A percentile compares a stretch with the other conserved stretches of the same genome.
Conservation (phyloP, 1,284 basidiomycete genomes). For the Ustilago bromivora region DNA sequence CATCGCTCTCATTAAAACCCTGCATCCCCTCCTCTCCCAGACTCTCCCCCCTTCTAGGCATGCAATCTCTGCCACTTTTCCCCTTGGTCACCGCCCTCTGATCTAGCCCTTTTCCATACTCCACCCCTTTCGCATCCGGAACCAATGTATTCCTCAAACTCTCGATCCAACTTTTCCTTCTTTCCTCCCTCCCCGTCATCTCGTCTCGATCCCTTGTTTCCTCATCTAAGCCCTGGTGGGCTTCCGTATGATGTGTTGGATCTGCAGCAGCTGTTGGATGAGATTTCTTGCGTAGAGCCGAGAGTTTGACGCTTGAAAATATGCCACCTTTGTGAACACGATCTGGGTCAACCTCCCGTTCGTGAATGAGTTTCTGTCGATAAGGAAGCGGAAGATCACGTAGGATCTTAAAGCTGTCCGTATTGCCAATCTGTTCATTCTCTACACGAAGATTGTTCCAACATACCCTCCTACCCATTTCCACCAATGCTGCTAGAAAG, state of each 20-base stretch:
- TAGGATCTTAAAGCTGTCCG: conserved; percentile 62
- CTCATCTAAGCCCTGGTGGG: background rate
- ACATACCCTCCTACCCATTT: conserved; percentile 83
- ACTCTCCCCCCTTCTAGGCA: conserved; percentile 18
- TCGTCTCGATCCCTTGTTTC: background rate
- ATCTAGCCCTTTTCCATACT: conserved; percentile 27
- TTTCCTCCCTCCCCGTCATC: background rate
- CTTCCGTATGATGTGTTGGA: background rate
- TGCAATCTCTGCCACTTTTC: conserved; percentile 32
- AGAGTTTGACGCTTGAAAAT: conserved; percentile 30
- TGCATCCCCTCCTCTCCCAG: background rate
- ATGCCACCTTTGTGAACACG: conserved; percentile 22
- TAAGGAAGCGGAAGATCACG: conserved; percentile 61
- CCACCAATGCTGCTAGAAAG: conserved; percentile 80
- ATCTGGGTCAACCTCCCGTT: background rate
- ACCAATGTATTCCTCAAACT: conserved; percentile 35
- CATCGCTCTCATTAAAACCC: conserved; percentile 28
- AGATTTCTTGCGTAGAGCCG: conserved; percentile 22
- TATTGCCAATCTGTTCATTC: conserved; percentile 79
- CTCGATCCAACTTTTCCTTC: conserved; percentile 24
- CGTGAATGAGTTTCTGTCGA: conserved; percentile 27
- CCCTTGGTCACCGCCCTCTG: conserved; percentile 43
- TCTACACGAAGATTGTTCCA: conserved; percentile 91
- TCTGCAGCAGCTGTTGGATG: conserved; percentile 3
- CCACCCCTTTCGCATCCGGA: conserved; percentile 15